These are phyloP conservation scores for Royoungia palumana DNA, from an alignment of 768 basidiomycete genomes.

Conservation along the genomic window DNA sequence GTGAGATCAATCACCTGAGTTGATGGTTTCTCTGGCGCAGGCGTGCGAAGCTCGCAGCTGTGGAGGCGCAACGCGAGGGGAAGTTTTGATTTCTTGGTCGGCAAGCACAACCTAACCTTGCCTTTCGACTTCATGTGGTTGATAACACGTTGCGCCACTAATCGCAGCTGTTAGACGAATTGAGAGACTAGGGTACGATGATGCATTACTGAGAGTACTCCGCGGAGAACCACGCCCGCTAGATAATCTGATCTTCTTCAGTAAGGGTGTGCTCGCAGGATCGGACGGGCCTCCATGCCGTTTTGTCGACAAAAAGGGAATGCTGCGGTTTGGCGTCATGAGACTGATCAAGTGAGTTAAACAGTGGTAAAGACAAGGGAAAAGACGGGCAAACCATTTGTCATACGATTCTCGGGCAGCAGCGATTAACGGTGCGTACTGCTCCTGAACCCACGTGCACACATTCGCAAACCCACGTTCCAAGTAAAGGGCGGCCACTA, in stretches of 20 bases:
- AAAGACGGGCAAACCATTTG: constrained; percentile 17
- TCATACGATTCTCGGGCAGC: constrained; percentile 30
- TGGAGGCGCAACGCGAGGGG: constrained; percentile 18
- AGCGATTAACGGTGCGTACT: constrained; percentile 38
- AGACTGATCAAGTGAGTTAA: constrained; percentile 16
- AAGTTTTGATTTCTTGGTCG: constrained; percentile 12
- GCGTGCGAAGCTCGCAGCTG: constrained; percentile 6
- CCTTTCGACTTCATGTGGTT: constrained; percentile 27
- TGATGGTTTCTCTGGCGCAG: background rate
- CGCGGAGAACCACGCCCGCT: constrained; percentile 14
- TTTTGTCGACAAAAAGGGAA: constrained; percentile 12
- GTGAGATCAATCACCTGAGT: constrained; percentile 24
- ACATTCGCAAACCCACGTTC: constrained; percentile 39
- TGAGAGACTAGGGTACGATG: background rate
- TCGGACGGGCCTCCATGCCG: constrained; percentile 6
- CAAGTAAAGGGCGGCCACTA: constrained; percentile 42
- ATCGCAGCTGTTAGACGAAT: constrained; percentile 5
- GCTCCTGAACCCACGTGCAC: constrained; percentile 36
- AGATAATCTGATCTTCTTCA: constrained; percentile 22
- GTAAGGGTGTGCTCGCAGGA: constrained; percentile 2
- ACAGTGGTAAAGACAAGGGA: background rate
- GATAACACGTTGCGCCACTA: constrained; percentile 28
- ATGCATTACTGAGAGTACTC: constrained; percentile 20
- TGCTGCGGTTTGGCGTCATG: background rate
- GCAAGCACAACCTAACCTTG: constrained; percentile 21